Conservation (phyloP, 1,139 yeast species). For the Lodderomyces orthopsilosis region DNA sequence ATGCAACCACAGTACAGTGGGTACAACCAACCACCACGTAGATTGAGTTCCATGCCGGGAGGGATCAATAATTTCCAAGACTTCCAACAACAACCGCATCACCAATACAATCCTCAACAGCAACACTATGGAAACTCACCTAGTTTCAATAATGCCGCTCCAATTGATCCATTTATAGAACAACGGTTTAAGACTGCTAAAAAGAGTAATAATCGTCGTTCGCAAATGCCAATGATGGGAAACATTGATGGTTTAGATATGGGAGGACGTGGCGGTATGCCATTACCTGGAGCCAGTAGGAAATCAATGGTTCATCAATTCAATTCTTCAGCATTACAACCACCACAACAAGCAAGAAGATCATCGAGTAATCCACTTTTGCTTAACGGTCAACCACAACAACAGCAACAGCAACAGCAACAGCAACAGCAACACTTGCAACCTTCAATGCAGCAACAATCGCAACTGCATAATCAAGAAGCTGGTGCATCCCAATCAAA, state of each 20-base stretch:
- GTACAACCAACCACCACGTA: conserved; percentile 14
- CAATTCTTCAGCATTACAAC: conserved; percentile 2
- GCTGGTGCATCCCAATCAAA: conserved; percentile 4
- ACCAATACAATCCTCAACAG: conserved; percentile 7
- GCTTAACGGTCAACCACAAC: conserved; percentile 8
- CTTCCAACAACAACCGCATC: conserved; percentile 8
- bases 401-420: conserved; percentile 12
- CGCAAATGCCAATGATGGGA: conserved; percentile 38
- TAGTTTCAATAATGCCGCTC: conserved; percentile 17
- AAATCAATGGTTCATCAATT: conserved; percentile 16
- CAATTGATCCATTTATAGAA: conserved; percentile 29
- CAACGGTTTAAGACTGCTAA: conserved; percentile 26
- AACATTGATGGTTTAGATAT: conserved; percentile 39
- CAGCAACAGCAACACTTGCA: conserved; percentile 3
- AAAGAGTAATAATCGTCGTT: conserved; percentile 35
- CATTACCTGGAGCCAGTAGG: conserved; percentile 27
- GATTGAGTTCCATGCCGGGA: conserved; percentile 13
- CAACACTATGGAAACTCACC: conserved; percentile 10
- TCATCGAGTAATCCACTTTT: conserved; percentile 8
- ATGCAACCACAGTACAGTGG: conserved; percentile 15
- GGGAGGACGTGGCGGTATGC: conserved; percentile 55
- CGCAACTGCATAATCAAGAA: conserved; percentile 5
- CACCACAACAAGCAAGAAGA: conserved; percentile 7
- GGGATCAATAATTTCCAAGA: conserved; percentile 6
- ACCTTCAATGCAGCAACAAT: conserved; percentile 10